These are phyloP conservation scores for Umbelopsis sp. DNA, from an alignment of 192 early-diverging fungal species.

Conservation along the genomic window DNA sequence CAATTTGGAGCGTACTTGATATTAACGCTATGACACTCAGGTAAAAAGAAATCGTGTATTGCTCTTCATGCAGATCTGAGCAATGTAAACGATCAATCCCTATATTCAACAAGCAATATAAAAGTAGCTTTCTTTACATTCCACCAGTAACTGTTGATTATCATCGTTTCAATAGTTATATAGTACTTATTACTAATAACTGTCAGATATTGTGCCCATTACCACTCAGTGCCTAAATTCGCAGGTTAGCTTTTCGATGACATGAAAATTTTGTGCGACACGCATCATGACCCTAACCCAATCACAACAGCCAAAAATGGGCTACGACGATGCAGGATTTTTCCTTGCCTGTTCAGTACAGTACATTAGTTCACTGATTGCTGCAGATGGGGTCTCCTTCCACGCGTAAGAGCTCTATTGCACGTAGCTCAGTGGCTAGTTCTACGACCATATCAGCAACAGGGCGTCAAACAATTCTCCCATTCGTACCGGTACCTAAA, in stretches of 20 bases:
- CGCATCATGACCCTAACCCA: background rate
- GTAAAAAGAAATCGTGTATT: no score
- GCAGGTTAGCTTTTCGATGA: background rate
- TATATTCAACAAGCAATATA: no score
- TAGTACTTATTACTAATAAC: no score
- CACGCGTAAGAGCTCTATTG: conserved; percentile 1
- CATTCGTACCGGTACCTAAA: conserved; percentile 5
- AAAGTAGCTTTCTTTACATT: no score
- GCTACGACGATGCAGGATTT: conserved; percentile 14
- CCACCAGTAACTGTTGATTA: no score
- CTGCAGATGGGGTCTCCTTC: conserved; percentile 14
- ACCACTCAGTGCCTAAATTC: background rate
- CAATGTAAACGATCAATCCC: no score
- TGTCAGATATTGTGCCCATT: no score
- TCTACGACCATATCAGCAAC: background rate
- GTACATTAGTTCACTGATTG: background rate
- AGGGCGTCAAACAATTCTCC: background rate
- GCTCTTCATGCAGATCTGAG: no score
- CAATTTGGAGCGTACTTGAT: no score
- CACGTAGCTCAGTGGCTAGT: conserved; percentile 8
- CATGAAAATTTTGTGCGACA: background rate
- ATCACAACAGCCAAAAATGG: conserved; percentile 13
- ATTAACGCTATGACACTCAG: no score
- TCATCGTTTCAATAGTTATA: no score
- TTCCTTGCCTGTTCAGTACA: background rate